Conservation (phyloP, 1,139 yeast species). For the Wickerhamomyces sp. region DNA sequence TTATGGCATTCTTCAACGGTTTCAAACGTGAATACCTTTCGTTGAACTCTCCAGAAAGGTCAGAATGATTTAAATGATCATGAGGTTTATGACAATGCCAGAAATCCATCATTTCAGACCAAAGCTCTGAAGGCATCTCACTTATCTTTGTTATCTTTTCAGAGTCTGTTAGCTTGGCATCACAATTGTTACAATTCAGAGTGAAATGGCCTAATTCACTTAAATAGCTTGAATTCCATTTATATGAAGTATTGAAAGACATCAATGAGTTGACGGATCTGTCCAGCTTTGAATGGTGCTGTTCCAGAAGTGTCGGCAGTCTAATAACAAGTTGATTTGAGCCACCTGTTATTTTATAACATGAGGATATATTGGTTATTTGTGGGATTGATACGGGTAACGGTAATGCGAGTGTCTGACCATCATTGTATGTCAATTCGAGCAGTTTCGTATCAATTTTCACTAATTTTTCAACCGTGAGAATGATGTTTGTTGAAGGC, state of each 20-base stretch:
- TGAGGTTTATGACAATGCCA: slow-evolving; percentile 97
- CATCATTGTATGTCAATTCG: not conserved
- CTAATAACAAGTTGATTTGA: slow-evolving; percentile 6
- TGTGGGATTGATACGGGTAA: slow-evolving; percentile 6
- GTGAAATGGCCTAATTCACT: slow-evolving; percentile 1
- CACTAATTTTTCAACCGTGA: not conserved
- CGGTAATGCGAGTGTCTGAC: not conserved
- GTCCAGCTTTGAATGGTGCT: not conserved
- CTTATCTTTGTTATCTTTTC: slow-evolving; percentile 30
- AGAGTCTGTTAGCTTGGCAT: slow-evolving; percentile 28
- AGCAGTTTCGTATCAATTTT: slow-evolving; percentile 1
- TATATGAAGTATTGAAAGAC: slow-evolving; percentile 11
- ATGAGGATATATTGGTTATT: slow-evolving; percentile 4
- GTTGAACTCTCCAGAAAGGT: slow-evolving; percentile 19
- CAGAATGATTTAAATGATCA: slow-evolving; percentile 17
- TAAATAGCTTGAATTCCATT: slow-evolving; percentile 23
- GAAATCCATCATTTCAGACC: slow-evolving; percentile 95
- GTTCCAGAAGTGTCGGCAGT: slow-evolving; percentile 8
- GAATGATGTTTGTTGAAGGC: not conserved
- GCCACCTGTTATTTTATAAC: slow-evolving; percentile 1
- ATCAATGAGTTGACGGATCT: slow-evolving; percentile 19
- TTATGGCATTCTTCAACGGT: slow-evolving; percentile 41
- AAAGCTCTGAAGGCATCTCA: slow-evolving; percentile 85
- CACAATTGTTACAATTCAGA: slow-evolving; percentile 35
- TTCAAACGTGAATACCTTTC: slow-evolving; percentile 30